Conservation (phyloP, 208 protist species). For the Trypanosoma scelopori region DNA sequence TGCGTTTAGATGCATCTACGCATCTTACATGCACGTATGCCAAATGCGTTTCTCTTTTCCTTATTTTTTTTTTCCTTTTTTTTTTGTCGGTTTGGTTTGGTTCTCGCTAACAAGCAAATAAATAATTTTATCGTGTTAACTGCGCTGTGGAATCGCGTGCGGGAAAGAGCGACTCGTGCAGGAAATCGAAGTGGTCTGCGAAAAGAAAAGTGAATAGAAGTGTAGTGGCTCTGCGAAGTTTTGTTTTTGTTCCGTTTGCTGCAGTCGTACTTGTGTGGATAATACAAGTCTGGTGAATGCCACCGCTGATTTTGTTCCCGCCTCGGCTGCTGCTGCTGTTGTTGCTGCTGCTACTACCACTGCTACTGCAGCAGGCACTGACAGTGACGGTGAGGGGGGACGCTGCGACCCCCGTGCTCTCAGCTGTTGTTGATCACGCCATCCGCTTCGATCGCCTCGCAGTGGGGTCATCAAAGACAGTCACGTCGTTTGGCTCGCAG, state of each 20-base stretch:
- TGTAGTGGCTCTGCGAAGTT: too few relatives aligned
- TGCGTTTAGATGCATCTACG: neutral
- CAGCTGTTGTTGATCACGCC: slow-evolving; percentile 39
- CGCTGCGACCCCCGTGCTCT: slow-evolving; percentile 26
- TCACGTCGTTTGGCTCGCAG: slow-evolving; percentile 41
- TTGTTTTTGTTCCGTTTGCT: too few relatives aligned
- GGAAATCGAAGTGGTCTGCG: too few relatives aligned
- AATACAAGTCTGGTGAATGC: neutral
- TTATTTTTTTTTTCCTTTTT: too few relatives aligned
- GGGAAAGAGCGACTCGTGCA: too few relatives aligned
- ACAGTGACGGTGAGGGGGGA: neutral
- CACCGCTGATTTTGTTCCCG: neutral
- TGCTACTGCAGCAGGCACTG: neutral
- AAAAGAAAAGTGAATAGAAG: too few relatives aligned
- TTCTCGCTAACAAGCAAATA: too few relatives aligned
- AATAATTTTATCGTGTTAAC: too few relatives aligned
- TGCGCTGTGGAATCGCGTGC: too few relatives aligned
- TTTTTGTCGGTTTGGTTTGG: too few relatives aligned
- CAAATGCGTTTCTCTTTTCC: too few relatives aligned
- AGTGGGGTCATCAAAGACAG: neutral
- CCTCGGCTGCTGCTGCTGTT: slow-evolving; percentile 2
- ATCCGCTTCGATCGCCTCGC: slow-evolving; percentile 54
- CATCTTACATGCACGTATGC: too few relatives aligned
- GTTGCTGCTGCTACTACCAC: neutral
- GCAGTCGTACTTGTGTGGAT: neutral